A percentile compares a stretch with the other conserved stretches of the same genome.
Conservation (phyloP, 257 asterid species). For the Jacaranda copaia region DNA sequence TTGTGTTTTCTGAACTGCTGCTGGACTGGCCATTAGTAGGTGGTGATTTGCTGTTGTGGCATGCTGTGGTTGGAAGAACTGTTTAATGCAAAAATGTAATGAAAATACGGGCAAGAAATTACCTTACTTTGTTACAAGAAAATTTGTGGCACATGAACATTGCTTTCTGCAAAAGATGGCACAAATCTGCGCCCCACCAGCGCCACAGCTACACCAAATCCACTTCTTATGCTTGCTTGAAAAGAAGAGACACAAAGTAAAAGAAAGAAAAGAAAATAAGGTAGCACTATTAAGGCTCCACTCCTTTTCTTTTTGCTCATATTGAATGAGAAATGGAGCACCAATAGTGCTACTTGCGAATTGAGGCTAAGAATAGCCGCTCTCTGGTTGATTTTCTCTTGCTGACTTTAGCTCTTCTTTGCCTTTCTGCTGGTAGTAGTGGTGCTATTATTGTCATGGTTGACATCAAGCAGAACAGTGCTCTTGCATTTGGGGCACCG, state of each 20-base stretch:
- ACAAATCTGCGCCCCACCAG: background rate
- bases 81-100: background rate
- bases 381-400: background rate
- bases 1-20: too few relatives aligned
- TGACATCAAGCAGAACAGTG: constrained; percentile 75
- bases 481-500: constrained; percentile 94
- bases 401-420: constrained; percentile 31
- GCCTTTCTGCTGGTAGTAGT: constrained; percentile 39
- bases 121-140: constrained; percentile 13
- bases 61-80: constrained; percentile 23
- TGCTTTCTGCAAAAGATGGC: constrained; percentile 20
- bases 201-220: background rate
- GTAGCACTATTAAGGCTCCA: constrained; percentile 76
- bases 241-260: background rate
- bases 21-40: too few relatives aligned
- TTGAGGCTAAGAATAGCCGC: background rate
- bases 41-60: constrained; percentile 3
- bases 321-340: constrained; percentile 53
- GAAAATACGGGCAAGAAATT: constrained; percentile 11
- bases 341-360: constrained; percentile 50
- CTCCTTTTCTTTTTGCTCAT: constrained; percentile 25
- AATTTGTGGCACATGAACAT: constrained; percentile 30
- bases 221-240: background rate
- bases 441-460: constrained; percentile 39
- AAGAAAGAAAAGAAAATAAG: constrained; percentile 17